phyloP scores from a whole-genome alignment of 78 protist species.

The Isochrysis galbana region DNA sequence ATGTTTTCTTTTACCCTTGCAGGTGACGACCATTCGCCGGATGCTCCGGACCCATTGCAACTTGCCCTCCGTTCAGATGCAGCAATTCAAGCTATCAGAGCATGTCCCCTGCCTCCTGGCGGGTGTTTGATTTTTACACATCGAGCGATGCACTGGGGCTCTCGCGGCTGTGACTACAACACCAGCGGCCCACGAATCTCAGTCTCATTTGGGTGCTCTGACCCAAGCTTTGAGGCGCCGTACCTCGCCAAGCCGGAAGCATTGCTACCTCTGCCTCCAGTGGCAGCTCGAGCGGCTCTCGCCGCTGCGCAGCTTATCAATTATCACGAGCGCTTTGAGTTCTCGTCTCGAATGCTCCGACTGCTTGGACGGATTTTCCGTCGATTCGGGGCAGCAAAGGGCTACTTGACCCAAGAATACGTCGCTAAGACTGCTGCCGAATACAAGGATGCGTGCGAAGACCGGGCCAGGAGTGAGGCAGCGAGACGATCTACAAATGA shows the following conservation, averaged over 20 bases:
- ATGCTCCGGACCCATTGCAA: not conserved
- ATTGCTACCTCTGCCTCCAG: not conserved
- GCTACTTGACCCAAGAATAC: no score
- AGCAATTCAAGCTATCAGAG: not conserved
- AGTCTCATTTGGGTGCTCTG: not conserved
- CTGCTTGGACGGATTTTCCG: not conserved
- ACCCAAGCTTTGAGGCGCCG: not conserved
- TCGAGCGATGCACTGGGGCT: slow-evolving; percentile 19
- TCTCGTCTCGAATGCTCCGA: not conserved
- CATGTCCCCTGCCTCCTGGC: slow-evolving; percentile 3
- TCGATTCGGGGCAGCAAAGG: not conserved
- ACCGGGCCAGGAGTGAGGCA: not conserved
- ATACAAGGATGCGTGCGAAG: not conserved
- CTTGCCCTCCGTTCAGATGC: not conserved
- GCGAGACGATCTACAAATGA: no score
- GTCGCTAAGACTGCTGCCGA: not conserved
- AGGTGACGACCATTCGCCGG: slow-evolving; percentile 9
- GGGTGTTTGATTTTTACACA: not conserved
- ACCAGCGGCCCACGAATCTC: not conserved
- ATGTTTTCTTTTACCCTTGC: no score
- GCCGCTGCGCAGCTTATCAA: slow-evolving; percentile 5
- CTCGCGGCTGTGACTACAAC: not conserved
- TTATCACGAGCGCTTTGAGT: slow-evolving; percentile 1
- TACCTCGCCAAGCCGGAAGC: not conserved
- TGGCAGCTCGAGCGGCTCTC: not conserved